Conservation (phyloP, 305 asterid genomes). For the Vinca major region DNA sequence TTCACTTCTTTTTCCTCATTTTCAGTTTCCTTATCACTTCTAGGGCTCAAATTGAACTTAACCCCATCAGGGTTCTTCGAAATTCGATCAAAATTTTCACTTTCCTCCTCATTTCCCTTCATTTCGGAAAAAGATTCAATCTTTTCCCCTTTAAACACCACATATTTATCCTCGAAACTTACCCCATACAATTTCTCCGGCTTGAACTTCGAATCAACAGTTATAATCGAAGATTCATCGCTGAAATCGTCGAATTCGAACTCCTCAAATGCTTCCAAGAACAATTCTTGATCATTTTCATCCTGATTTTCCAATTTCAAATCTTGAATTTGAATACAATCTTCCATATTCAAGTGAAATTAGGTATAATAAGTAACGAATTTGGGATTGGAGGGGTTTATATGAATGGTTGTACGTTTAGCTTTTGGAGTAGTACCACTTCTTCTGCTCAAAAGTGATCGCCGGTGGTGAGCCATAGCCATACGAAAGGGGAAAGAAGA, state of each 20-base stretch:
- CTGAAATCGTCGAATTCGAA: slow-evolving; percentile 40
- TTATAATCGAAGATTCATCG: slow-evolving; percentile 17
- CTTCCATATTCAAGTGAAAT: neutral
- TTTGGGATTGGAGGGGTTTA: neutral
- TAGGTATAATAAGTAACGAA: neutral
- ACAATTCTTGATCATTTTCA: slow-evolving; percentile 24
- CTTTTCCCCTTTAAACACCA: slow-evolving; percentile 21
- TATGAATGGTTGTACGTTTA: neutral
- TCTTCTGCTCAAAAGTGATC: neutral
- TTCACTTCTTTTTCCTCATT: slow-evolving; percentile 13
- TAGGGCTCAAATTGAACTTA: slow-evolving; percentile 22
- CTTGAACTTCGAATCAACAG: slow-evolving; percentile 18
- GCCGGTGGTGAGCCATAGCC: slow-evolving; percentile 5
- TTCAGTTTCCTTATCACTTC: slow-evolving; percentile 3
- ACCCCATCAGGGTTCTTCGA: slow-evolving; percentile 11
- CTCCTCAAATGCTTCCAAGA: slow-evolving; percentile 42
- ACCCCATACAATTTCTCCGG: slow-evolving; percentile 20
- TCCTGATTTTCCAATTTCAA: slow-evolving; percentile 9
- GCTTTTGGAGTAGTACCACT: neutral
- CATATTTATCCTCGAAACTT: slow-evolving; percentile 22
- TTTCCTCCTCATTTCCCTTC: slow-evolving; percentile 20
- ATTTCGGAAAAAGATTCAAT: slow-evolving; percentile 17
- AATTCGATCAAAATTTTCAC: neutral
- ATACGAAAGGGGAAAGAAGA: neutral
- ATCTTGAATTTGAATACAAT: slow-evolving; percentile 18